Evolutionary conservation across 345 rosid species (phyloP).

Genomic region (Triadica sebifera): DNA sequence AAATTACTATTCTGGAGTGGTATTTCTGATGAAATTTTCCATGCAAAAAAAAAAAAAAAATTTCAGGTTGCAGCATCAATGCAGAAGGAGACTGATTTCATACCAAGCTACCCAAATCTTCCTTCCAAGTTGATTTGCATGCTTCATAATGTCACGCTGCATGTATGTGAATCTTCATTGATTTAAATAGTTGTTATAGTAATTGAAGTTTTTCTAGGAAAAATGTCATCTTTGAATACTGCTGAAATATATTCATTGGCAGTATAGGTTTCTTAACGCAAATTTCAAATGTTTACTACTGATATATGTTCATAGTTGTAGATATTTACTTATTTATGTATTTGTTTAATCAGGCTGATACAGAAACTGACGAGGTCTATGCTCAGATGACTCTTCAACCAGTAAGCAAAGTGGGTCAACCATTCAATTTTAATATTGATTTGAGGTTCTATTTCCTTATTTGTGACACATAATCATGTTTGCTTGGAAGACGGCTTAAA

Average conservation of each 20-base stretch:
- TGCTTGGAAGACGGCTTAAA: slow-evolving; percentile 10
- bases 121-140: slow-evolving; percentile 67
- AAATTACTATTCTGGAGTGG: slow-evolving; percentile 12
- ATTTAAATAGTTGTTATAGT: too few species aligned
- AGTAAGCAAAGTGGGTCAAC: slow-evolving; percentile 67
- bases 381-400: slow-evolving; percentile 86
- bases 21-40: slow-evolving; percentile 19
- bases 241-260: too few species aligned
- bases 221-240: too few species aligned
- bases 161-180: slow-evolving; percentile 41
- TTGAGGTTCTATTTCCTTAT: background rate
- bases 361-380: slow-evolving; percentile 73
- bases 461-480: background rate
- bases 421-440: slow-evolving; percentile 13
- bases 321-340: background rate
- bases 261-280: too few species aligned
- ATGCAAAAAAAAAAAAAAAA: slow-evolving; percentile 1
- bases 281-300: too few species aligned
- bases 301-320: too few species aligned
- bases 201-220: too few species aligned
- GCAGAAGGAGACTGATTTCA: slow-evolving; percentile 64
- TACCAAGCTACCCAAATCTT: slow-evolving; percentile 76
- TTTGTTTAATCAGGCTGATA: slow-evolving; percentile 56
- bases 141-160: slow-evolving; percentile 64
- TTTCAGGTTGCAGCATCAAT: slow-evolving; percentile 76